These are phyloP conservation scores for Calcarisporium arbuscula DNA, from an alignment of 2,329 filamentous ascomycete species.

Conservation along the genomic window DNA sequence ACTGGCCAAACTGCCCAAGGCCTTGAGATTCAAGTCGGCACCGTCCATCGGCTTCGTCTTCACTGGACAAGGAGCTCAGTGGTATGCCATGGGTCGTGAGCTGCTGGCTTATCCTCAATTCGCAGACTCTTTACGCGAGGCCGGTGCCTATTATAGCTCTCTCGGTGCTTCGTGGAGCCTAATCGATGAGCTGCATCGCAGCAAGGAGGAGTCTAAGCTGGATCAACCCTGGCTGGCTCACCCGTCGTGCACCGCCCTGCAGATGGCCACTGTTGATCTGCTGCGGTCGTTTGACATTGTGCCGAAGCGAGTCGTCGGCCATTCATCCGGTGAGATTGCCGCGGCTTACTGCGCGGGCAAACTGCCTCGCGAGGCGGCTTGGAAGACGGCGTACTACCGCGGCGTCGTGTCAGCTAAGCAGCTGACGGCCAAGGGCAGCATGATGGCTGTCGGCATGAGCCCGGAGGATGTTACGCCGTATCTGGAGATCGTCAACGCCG, in stretches of 20 bases:
- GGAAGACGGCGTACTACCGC: constrained; percentile 4
- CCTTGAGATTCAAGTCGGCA: too few relatives aligned
- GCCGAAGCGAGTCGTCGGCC: constrained; percentile 4
- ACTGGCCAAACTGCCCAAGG: not conserved
- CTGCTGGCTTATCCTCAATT: constrained; percentile 6
- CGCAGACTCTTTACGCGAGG: not conserved
- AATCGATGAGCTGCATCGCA: constrained; percentile 3
- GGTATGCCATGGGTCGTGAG: constrained; percentile 12
- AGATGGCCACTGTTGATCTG: constrained; percentile 3
- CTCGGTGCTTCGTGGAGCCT: not conserved
- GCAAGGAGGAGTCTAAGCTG: not conserved
- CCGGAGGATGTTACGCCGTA: constrained; percentile 1
- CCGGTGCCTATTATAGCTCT: not conserved
- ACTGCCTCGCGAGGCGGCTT: constrained; percentile 2
- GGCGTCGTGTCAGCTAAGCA: constrained; percentile 5
- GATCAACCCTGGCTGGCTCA: constrained; percentile 4
- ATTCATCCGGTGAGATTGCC: constrained; percentile 7
- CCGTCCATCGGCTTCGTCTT: constrained; percentile 5
- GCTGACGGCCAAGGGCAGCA: constrained; percentile 4
- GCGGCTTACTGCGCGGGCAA: constrained; percentile 5
- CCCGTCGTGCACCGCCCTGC: constrained; percentile 5
- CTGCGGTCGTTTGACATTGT: constrained; percentile 1
- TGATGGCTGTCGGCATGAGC: constrained; percentile 5
- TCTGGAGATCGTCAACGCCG: constrained; percentile 1
- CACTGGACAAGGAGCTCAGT: constrained; percentile 13